Conservation (phyloP, 139 green algal species). For the Micractinium sp. region DNA sequence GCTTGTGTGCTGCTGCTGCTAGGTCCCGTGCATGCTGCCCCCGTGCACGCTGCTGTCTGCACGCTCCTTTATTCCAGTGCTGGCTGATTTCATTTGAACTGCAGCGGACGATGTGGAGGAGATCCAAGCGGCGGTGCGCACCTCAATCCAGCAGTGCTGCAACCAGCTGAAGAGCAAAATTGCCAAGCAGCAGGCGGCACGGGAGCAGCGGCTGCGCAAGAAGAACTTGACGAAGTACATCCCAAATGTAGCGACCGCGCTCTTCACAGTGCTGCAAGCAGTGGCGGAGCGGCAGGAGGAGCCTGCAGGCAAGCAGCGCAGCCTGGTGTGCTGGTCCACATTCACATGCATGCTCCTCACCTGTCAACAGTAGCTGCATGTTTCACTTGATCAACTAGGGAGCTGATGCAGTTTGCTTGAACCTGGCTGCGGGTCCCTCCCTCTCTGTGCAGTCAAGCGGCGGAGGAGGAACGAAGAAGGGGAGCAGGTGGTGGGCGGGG, state of each 20-base stretch:
- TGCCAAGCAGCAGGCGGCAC: conserved; percentile 67
- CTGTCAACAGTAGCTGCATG: not conserved
- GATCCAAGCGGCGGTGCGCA: conserved; percentile 88
- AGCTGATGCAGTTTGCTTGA: not conserved
- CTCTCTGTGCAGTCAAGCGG: conserved; percentile 7
- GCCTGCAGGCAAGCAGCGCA: conserved; percentile 19
- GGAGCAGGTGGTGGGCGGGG: conserved; percentile 61
- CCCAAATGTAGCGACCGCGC: conserved; percentile 75
- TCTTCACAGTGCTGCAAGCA: conserved; percentile 60
- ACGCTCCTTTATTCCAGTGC: not conserved
- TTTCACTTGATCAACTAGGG: not conserved
- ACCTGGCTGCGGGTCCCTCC: not conserved
- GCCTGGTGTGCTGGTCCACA: conserved; percentile 51
- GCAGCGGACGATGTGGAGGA: conserved; percentile 92
- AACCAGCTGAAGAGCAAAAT: conserved; percentile 88
- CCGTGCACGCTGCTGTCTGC: too few relatives aligned
- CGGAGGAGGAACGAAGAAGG: conserved; percentile 50
- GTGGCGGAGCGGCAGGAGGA: conserved; percentile 42
- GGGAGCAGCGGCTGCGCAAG: conserved; percentile 87
- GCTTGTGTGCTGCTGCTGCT: not conserved
- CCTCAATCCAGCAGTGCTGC: conserved; percentile 85
- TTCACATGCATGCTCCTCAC: conserved; percentile 25
- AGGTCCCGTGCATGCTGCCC: not conserved
- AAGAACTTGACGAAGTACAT: conserved; percentile 94
- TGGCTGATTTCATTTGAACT: not conserved